These are phyloP conservation scores for Persicaria tinctoria DNA, from an alignment of 148 eudicot genomes.

Conservation along the genomic window DNA sequence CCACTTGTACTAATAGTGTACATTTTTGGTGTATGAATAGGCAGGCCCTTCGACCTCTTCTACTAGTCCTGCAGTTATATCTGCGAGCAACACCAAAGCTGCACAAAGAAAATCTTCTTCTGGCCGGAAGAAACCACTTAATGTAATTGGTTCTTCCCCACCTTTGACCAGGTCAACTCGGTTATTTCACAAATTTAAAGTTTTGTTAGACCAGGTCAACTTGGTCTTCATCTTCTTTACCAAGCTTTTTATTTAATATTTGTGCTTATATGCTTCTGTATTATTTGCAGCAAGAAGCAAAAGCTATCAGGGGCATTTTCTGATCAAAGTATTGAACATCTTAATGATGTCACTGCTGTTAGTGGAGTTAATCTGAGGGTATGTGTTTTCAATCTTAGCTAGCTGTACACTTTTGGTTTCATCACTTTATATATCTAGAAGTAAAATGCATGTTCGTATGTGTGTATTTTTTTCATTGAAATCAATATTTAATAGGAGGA, in stretches of 20 bases:
- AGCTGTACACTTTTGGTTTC: background rate
- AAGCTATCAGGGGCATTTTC: constrained; percentile 52
- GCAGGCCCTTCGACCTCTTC: constrained; percentile 39
- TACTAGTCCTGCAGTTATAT: constrained; percentile 24
- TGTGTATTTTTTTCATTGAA: background rate
- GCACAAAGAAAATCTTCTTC: constrained; percentile 42
- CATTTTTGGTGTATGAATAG: constrained; percentile 13
- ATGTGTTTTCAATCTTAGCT: constrained; percentile 13
- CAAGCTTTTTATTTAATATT: background rate
- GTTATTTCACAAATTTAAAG: background rate
- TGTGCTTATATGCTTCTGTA: constrained; percentile 2
- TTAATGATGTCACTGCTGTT: constrained; percentile 95
- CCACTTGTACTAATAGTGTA: background rate
- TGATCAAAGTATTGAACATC: constrained; percentile 97
- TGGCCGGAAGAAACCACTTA: constrained; percentile 78
- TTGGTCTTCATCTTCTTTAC: background rate
- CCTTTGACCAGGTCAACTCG: constrained; percentile 58
- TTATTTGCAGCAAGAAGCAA: constrained; percentile 74
- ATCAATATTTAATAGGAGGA: constrained; percentile 50
- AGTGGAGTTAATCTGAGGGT: constrained; percentile 97
- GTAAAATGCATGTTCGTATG: background rate
- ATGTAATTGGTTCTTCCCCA: constrained; percentile 56
- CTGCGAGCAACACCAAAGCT: constrained; percentile 42
- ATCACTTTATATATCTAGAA: background rate
- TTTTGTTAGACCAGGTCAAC: too few species aligned